Conservation (phyloP, 2,329 filamentous ascomycete genomes). For the Chrysoporthe cubensis region DNA sequence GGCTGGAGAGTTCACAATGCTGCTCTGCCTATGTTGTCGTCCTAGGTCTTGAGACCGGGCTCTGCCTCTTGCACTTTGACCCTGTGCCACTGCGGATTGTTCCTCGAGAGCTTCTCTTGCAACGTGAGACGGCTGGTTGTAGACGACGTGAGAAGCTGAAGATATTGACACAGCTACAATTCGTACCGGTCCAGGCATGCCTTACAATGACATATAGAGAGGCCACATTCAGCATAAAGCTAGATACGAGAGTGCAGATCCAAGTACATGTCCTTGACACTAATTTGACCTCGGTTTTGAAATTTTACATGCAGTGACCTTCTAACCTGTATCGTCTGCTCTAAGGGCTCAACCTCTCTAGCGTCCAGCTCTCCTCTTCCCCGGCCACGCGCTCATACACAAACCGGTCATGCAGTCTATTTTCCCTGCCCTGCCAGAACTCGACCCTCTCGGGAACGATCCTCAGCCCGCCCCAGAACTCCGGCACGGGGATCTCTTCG, state of each 20-base stretch:
- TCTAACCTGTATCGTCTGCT: background rate
- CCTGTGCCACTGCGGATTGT: no score
- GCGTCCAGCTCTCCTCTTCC: conserved; percentile 58
- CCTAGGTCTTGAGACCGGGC: no score
- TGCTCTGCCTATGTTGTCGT: background rate
- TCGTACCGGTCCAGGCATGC: no score
- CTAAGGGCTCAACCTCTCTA: conserved; percentile 76
- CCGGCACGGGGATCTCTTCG: conserved; percentile 85
- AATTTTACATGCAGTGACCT: background rate
- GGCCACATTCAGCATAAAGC: no score
- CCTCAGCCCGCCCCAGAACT: conserved; percentile 92
- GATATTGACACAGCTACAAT: no score
- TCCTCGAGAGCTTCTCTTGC: no score
- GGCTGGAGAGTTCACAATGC: background rate
- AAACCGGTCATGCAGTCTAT: conserved; percentile 91
- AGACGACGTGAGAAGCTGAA: no score
- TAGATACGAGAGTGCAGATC: no score
- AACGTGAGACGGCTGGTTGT: no score
- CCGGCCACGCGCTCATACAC: conserved; percentile 69
- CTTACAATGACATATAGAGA: no score
- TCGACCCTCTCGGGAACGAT: conserved; percentile 85
- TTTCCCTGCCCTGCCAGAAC: conserved; percentile 95
- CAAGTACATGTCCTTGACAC: background rate
- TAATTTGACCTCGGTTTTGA: background rate
- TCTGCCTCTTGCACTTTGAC: no score